Base-by-base conservation (phyloP, 805 yeast genomes). In the Metschnikowia kofuensis region DNA sequence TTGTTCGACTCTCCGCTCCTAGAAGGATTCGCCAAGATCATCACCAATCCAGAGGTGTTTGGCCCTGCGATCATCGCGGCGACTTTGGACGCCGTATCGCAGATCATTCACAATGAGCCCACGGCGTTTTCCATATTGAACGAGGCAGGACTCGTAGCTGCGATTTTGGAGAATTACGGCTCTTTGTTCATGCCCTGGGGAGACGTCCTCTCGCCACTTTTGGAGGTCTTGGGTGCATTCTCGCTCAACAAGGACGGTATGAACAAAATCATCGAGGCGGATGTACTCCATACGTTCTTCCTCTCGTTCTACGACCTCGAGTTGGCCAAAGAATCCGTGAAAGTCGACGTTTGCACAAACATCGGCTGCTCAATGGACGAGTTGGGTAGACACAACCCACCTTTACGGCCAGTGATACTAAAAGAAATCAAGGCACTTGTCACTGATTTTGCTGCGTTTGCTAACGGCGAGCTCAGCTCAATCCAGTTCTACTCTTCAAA, bases 41-140 rank as follows among this genome's bases (percentile, higher is more conserved):
- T 91, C 14, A 58, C 63, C 12, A 72, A 87, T 56, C 80, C 86
- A 1, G 54, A 65, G 0, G 65, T 79, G 0, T 88, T 89, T 70
- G 96, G 96, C 0, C 79, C 82, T 36, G 75, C 80, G 13, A 65
- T 88, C 12, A 64, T 87, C 12, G 72, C 87, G 0, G 72, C 79
- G 21, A 77, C 87, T 0, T 63, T 91, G 35, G 84, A 82, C 51
- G 78, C 84, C 11, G 75, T 89, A 16, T 78, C 85, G 37, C 77
- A 78, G 11, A 87, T 89, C 50, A 82, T 91, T 29, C 92, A 91
- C 62, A 87, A 85, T 55, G 97, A 92, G 59, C 97, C 97, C 8
- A 89, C 97, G 0, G 88, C 96, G 4, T 91, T 78, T 59, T 77
- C 86, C 2, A 83, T 91, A 38, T 73, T 91, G 55, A 83, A 80